phyloP scores from a whole-genome alignment of 768 basidiomycete species.

The Collybiopsis luxurians region DNA sequence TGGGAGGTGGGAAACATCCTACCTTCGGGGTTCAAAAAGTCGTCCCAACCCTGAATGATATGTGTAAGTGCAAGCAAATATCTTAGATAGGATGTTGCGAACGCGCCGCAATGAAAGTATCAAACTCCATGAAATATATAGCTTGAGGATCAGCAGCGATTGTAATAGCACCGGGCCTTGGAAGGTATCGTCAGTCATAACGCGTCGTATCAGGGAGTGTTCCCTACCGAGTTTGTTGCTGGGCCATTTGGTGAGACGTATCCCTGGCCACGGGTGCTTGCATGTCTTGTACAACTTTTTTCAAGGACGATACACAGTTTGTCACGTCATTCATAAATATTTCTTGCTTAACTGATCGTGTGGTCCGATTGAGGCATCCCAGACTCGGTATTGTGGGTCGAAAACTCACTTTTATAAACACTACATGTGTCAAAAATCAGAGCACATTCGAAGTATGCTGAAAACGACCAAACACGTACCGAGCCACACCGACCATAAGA shows the following conservation, averaged over 20 bases:
- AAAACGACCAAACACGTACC: conserved; percentile 40
- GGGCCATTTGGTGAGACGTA: conserved; percentile 67
- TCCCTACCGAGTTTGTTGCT: conserved; percentile 59
- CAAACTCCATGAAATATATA: conserved; percentile 56
- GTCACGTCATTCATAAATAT: conserved; percentile 80
- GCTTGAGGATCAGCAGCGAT: conserved; percentile 48
- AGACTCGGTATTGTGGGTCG: no score
- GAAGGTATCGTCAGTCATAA: background rate
- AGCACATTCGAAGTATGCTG: background rate
- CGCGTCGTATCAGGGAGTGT: background rate
- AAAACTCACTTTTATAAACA: conserved; percentile 57
- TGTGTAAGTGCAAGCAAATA: no score
- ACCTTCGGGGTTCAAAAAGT: conserved; percentile 52
- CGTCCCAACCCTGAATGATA: conserved; percentile 55
- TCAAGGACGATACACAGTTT: conserved; percentile 71
- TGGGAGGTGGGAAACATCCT: conserved; percentile 6
- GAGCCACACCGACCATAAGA: conserved; percentile 84
- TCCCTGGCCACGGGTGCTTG: conserved; percentile 42
- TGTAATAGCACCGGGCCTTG: conserved; percentile 50
- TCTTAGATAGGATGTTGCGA: background rate
- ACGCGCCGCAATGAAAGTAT: conserved; percentile 61
- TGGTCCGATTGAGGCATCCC: background rate
- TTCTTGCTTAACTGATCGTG: conserved; percentile 71
- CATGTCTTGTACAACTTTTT: conserved; percentile 73
- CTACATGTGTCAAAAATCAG: conserved; percentile 17